Base-by-base conservation (phyloP, 2,329 filamentous ascomycete genomes). In the Penicillium aurantiogriseum region DNA sequence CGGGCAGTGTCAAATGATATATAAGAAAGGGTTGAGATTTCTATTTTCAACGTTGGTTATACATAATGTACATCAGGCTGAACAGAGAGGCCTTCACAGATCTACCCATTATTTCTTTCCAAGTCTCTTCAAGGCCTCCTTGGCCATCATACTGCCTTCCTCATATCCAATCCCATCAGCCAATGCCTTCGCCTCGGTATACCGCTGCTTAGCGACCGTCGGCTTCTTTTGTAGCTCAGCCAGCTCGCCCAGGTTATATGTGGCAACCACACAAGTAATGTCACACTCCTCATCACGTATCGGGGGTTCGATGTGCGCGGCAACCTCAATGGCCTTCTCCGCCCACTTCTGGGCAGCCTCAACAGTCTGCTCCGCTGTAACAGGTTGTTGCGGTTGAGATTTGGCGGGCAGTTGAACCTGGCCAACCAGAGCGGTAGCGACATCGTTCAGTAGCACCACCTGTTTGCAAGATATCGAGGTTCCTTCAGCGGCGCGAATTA, bases 181-280 rank as follows among this genome's bases (percentile, higher is more conserved):
- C 36, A 93, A 72, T 21, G 80, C 80, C 53, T 85, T 81, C 10
- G 89, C 88, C 70, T 95, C 84, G 53, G 81, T 77, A 69, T 90
- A 96, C 69, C 83, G 84, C 65, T 80, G 81, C 66, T 82, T 81
- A 2, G 93, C 92, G 63, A 89, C 82, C 4, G 78, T 77, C 1
- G 80, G 68, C 65, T 89, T 83, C 1, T 88, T 88, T 58, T 87
- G 76, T 83, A 94, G 87, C 63, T 89, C 86, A 0, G 90, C 88
- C 64, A 97, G 88, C 67, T 95, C 90, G 25, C 87, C 93, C 52
- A 96, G 83, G 70, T 95, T 96, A 73, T 91, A 89, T n/a, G 90
- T 86, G 8, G 92, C 89, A 6, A 88, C 89, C 2, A 88, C 89
- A 69, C 92, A 97, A 1, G 88, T 90, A 55, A 88, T 75, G 71